Evolutionary conservation across 352 stramenopile species (phyloP).

Genomic region (Pythium vanterpoolii): DNA sequence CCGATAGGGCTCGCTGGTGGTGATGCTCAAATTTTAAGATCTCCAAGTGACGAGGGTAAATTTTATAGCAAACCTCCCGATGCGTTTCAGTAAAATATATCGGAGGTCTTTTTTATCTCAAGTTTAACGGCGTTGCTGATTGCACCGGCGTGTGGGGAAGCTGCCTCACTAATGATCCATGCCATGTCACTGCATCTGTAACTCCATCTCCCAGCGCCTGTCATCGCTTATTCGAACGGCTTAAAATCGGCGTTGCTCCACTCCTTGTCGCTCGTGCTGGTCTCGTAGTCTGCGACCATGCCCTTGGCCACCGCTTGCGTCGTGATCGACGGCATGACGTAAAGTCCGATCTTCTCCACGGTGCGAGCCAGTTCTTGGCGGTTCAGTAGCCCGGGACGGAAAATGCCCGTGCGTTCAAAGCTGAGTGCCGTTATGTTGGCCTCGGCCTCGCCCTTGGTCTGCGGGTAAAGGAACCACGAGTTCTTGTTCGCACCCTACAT

Average conservation of each 20-base stretch:
- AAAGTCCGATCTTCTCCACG: slow-evolving; percentile 47
- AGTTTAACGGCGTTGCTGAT: too few species aligned
- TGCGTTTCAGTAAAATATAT: too few species aligned
- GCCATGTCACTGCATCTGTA: too few species aligned
- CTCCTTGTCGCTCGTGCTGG: slow-evolving; percentile 27
- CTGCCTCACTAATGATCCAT: too few species aligned
- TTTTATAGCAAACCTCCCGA: too few species aligned
- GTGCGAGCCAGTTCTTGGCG: slow-evolving; percentile 52
- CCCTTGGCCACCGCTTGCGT: slow-evolving; percentile 49
- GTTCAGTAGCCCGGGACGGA: slow-evolving; percentile 56
- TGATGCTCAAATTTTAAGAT: too few species aligned
- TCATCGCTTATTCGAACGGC: slow-evolving; percentile 30
- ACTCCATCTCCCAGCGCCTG: too few species aligned
- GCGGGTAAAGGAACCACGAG: slow-evolving; percentile 76
- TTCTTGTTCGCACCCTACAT: slow-evolving; percentile 42
- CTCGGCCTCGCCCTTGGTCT: slow-evolving; percentile 75
- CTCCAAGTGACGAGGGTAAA: too few species aligned
- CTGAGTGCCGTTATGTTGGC: slow-evolving; percentile 54
- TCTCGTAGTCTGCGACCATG: slow-evolving; percentile 74
- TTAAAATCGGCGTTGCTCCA: slow-evolving; percentile 55
- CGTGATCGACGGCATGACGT: slow-evolving; percentile 49
- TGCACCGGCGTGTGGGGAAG: too few species aligned
- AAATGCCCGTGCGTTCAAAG: slow-evolving; percentile 54
- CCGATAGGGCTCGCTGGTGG: too few species aligned
- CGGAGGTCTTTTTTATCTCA: too few species aligned